Evolutionary conservation across 768 basidiomycete genomes (phyloP), one percentile per base, ranked within the genome.

Genomic region (Hypholoma sublateritium): DNA sequence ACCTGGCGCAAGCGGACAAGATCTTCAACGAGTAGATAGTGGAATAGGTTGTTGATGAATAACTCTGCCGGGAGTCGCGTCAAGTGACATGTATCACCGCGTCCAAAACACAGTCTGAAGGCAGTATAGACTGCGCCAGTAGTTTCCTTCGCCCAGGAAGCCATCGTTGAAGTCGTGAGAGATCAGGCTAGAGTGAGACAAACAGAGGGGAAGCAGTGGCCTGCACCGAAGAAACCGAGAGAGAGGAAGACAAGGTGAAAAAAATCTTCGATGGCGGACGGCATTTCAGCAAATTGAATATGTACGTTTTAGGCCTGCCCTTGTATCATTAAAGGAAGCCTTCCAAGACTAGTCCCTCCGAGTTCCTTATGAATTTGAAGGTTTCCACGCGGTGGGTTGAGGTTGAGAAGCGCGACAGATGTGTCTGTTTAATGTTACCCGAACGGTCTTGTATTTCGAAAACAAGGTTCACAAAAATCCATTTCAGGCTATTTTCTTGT

Each of bases 1-100:
- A 82, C 81, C 59, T 75, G 67, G 53, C 80, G 74, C n/a, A 83
- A 63, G 21, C 69, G 67, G 22, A 81, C 63, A 28, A 83, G 70
- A 53, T 83, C 81, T 56, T 83, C 81, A 5, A 83, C 66, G 12
- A 59, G 54, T 39, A 82, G 65, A 58, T 74, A 66, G 1, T 68
- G 67, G 59, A 81, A 77, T 47, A 83, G 74, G 28, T 69, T 54
- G 53, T 80, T 78, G 24, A 81, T 62, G 34, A 75, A 72, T 35
- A 80, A 65, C 62, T 81, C 80, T 24, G 72, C 65, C 19, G 74
- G 65, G 6, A 78, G 58, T 32, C 68, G 67, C 39, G 70, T 65
- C 55, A 75, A 53, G 36, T 49, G 57, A 16, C 49, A 53, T 53
- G 17, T 36, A 25, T 41, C 39, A 11, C 17, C 28, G 14, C 35